Evolutionary conservation across 2,329 filamentous ascomycete genomes (phyloP).

Genomic region (Penicillium hordei): DNA sequence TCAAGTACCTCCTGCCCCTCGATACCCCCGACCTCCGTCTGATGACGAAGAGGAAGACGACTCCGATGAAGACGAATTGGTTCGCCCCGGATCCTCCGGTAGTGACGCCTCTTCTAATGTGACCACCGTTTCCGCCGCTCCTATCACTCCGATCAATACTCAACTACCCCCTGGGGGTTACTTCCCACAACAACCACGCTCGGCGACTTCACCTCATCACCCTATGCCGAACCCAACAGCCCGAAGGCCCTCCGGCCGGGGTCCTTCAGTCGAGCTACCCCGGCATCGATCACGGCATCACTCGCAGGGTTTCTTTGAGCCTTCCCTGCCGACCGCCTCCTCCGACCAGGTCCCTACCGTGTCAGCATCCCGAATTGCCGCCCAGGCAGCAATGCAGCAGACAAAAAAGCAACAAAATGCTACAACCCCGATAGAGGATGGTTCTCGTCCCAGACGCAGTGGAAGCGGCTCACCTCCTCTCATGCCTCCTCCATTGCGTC

Average conservation of each 20-base stretch:
- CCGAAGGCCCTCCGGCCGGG: conserved; percentile 41
- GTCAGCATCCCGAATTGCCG: conserved; percentile 63
- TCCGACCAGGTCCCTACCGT: conserved; percentile 49
- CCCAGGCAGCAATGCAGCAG: conserved; percentile 64
- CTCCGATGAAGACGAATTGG: conserved; percentile 35
- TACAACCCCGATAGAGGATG: conserved; percentile 39
- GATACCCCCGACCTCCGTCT: conserved; percentile 19
- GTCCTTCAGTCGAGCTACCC: conserved; percentile 37
- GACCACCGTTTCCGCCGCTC: conserved; percentile 44
- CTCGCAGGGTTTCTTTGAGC: conserved; percentile 68
- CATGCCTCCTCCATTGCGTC: conserved; percentile 28
- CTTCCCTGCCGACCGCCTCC: conserved; percentile 58
- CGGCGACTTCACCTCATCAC: conserved; percentile 34
- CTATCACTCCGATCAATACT: conserved; percentile 39
- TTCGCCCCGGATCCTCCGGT: conserved; percentile 45
- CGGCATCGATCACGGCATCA: conserved; percentile 52
- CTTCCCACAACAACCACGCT: conserved; percentile 27
- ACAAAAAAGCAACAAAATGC: conserved; percentile 59
- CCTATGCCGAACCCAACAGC: conserved; percentile 42
- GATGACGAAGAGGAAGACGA: conserved; percentile 25
- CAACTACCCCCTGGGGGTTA: conserved; percentile 22
- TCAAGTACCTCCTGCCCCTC: conserved; percentile 19
- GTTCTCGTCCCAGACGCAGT: conserved; percentile 27
- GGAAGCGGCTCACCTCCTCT: conserved; percentile 40
- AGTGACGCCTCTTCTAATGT: conserved; percentile 51